phyloP scores from a whole-genome alignment of 208 protist species.

The Trypanosoma congolense region DNA sequence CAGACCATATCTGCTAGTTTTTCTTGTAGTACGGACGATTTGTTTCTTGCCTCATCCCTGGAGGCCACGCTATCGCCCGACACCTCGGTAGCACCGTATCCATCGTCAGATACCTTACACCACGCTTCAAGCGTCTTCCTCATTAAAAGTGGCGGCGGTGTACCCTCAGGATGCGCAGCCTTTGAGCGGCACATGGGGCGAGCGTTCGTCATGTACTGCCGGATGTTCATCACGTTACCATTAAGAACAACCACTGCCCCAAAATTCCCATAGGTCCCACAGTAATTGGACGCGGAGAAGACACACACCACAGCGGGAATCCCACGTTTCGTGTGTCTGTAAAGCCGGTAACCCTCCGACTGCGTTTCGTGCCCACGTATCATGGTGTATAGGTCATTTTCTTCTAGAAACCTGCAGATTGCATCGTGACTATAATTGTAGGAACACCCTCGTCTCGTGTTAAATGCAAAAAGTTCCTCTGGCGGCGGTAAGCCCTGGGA shows the following conservation, averaged over 20 bases:
- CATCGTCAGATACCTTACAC: neutral
- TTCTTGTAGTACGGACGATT: neutral
- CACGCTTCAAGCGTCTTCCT: neutral
- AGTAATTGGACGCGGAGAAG: slow-evolving; percentile 97
- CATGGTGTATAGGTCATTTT: slow-evolving; percentile 93
- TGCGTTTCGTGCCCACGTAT: slow-evolving; percentile 97
- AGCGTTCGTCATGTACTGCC: slow-evolving; percentile 94
- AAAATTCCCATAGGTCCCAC: slow-evolving; percentile 97
- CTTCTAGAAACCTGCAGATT: slow-evolving; percentile 88
- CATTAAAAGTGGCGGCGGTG: slow-evolving; percentile 90
- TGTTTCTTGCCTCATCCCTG: neutral
- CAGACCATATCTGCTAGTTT: slow-evolving; percentile 1
- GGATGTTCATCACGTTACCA: slow-evolving; percentile 95
- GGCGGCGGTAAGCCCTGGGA: slow-evolving; percentile 25
- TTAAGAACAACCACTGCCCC: slow-evolving; percentile 91
- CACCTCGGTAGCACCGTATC: neutral
- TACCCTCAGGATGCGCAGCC: slow-evolving; percentile 97
- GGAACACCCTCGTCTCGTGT: slow-evolving; percentile 81
- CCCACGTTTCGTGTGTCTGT: slow-evolving; percentile 84
- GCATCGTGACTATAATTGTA: slow-evolving; percentile 86
- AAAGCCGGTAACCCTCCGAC: slow-evolving; percentile 90
- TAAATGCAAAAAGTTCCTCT: slow-evolving; percentile 50
- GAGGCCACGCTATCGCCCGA: too few relatives aligned
- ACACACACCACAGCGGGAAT: slow-evolving; percentile 96
- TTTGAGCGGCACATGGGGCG: slow-evolving; percentile 98